A percentile compares a stretch with the other conserved stretches of the same genome.
phyloP scores from a whole-genome alignment of 345 rosid species.

The Dovyalis caffra region DNA sequence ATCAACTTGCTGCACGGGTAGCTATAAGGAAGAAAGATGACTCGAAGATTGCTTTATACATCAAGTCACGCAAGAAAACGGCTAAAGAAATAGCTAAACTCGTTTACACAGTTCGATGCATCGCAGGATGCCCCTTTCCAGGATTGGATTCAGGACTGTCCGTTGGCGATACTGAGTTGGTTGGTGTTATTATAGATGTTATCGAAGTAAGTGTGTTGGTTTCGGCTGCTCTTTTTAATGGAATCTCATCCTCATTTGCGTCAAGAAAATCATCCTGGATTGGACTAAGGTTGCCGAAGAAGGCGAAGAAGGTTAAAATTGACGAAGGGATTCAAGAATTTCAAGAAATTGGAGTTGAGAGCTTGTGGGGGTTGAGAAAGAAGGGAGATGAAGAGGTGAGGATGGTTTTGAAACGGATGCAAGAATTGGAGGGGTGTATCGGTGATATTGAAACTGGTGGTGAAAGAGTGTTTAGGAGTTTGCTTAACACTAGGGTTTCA shows the following conservation, averaged over 20 bases:
- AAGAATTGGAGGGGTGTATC: constrained; percentile 40
- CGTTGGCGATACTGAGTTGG: constrained; percentile 33
- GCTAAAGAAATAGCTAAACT: constrained; percentile 45
- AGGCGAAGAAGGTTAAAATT: constrained; percentile 16
- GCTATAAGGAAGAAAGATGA: constrained; percentile 56
- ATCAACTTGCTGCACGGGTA: constrained; percentile 44
- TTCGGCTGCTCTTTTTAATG: constrained; percentile 38
- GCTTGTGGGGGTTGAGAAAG: constrained; percentile 43
- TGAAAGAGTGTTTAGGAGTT: constrained; percentile 50
- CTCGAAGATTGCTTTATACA: constrained; percentile 27
- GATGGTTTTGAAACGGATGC: constrained; percentile 40
- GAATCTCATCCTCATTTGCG: constrained; percentile 32
- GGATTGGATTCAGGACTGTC: constrained; percentile 5
- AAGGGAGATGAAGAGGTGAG: constrained; percentile 49
- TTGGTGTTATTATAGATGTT: constrained; percentile 28
- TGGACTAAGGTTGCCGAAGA: constrained; percentile 22
- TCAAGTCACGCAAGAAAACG: constrained; percentile 37
- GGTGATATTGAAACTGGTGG: constrained; percentile 33
- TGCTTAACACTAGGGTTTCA: constrained; percentile 56
- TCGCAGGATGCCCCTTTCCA: constrained; percentile 15
- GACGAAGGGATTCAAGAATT: constrained; percentile 48
- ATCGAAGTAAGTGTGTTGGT: constrained; percentile 40
- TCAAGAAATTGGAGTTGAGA: constrained; percentile 26
- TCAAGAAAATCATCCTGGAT: constrained; percentile 30
- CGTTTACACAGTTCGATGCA: constrained; percentile 19